phyloP scores from a whole-genome alignment of 2,329 filamentous ascomycete species.

The Fusarium lyarnte region DNA sequence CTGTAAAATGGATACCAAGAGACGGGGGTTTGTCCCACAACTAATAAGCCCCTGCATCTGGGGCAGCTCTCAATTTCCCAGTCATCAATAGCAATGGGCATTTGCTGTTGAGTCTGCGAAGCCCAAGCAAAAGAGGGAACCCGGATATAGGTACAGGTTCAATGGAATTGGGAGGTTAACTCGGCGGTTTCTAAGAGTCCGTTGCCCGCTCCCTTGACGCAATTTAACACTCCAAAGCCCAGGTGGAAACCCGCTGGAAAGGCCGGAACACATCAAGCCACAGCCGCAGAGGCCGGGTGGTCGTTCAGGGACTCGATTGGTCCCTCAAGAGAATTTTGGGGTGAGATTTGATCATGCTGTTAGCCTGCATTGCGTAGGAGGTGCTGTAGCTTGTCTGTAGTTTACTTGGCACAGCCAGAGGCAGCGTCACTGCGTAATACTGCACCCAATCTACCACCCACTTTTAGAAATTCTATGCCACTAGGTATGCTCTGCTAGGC shows the following conservation, averaged over 20 bases:
- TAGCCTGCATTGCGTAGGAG: conserved; percentile 15
- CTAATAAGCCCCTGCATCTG: conserved; percentile 43
- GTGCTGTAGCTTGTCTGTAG: conserved; percentile 1
- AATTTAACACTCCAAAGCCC: conserved; percentile 4
- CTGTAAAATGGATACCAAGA: conserved; percentile 29
- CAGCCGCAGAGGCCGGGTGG: conserved; percentile 23
- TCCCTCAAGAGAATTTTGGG: conserved; percentile 12
- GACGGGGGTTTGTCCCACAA: conserved; percentile 39
- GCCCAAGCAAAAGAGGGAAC: background rate
- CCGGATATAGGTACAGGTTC: background rate
- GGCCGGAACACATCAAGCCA: conserved; percentile 40
- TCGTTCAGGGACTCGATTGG: conserved; percentile 18
- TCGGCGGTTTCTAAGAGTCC: background rate
- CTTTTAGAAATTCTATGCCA: conserved; percentile 37
- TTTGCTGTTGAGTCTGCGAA: background rate
- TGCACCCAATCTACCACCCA: conserved; percentile 24
- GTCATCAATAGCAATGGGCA: background rate
- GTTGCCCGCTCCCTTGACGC: conserved; percentile 9
- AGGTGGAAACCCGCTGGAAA: conserved; percentile 25
- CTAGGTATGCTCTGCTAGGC: background rate
- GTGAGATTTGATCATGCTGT: conserved; percentile 26
- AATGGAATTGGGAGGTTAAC: background rate
- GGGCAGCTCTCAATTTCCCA: conserved; percentile 23
- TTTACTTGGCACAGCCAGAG: conserved; percentile 31
- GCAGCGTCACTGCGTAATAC: conserved; percentile 30